phyloP scores from a whole-genome alignment of 306 rosid species.

The Pyrus communis region DNA sequence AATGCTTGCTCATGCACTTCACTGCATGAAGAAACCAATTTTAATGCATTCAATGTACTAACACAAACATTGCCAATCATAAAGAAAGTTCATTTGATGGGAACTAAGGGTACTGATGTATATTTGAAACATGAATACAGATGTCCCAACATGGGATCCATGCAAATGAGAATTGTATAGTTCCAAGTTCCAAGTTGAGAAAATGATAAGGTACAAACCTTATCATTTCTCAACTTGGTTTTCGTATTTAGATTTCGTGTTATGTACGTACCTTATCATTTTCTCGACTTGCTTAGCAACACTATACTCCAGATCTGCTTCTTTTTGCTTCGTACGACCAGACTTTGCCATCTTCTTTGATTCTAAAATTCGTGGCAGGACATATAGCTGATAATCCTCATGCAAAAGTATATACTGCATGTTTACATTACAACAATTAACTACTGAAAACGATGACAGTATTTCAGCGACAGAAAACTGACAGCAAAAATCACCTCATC shows the following conservation, averaged over 20 bases:
- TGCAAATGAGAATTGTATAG: background rate
- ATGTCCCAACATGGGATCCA: background rate
- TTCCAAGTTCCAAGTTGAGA: background rate
- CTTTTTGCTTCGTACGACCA: slow-evolving; percentile 95
- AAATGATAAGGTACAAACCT: too few relatives aligned
- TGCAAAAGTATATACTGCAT: slow-evolving; percentile 77
- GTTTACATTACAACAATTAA: slow-evolving; percentile 18
- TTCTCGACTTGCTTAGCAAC: slow-evolving; percentile 98
- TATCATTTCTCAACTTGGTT: background rate
- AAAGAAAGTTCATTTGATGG: background rate
- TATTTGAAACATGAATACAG: background rate
- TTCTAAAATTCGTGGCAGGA: slow-evolving; percentile 86
- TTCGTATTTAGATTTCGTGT: background rate
- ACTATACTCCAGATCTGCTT: slow-evolving; percentile 94
- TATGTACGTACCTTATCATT: slow-evolving; percentile 75
- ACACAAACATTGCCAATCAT: slow-evolving; percentile 5
- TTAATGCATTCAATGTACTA: slow-evolving; percentile 16
- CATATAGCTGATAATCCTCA: slow-evolving; percentile 87
- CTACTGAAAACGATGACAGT: slow-evolving; percentile 5
- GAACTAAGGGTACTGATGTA: background rate
- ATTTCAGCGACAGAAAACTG: background rate
- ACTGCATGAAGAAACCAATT: slow-evolving; percentile 43
- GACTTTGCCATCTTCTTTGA: slow-evolving; percentile 99
- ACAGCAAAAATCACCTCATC: slow-evolving; percentile 59
- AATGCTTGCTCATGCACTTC: slow-evolving; percentile 96